phyloP scores from a whole-genome alignment of 805 yeast species.

The Ogataea sp. region DNA sequence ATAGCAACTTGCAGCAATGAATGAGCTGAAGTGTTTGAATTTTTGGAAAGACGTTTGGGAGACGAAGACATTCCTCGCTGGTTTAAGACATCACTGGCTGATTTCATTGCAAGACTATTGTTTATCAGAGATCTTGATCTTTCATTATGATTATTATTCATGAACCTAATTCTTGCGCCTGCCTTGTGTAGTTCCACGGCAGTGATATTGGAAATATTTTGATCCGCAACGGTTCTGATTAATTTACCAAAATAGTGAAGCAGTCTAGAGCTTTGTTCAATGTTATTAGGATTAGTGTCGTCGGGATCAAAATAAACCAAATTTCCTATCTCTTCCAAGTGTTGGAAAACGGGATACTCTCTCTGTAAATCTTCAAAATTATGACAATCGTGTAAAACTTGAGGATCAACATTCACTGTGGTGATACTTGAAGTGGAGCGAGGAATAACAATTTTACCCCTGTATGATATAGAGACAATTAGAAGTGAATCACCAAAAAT shows the following conservation, averaged over 20 bases:
- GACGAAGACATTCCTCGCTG: too few species aligned
- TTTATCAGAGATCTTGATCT: too few species aligned
- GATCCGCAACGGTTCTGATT: neutral
- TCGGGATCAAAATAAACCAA: neutral
- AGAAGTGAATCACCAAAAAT: neutral
- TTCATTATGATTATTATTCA: too few species aligned
- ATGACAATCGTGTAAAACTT: neutral
- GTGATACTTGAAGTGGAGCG: neutral
- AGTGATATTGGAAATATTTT: neutral
- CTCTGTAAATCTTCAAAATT: neutral
- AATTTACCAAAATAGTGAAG: neutral
- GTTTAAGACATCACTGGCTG: too few species aligned
- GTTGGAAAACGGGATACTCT: neutral
- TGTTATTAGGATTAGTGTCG: neutral
- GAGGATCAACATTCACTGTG: neutral
- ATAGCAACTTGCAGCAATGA: too few species aligned
- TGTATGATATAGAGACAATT: neutral
- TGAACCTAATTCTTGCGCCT: neutral
- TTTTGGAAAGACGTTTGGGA: too few species aligned
- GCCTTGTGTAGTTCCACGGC: neutral
- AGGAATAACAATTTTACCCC: neutral
- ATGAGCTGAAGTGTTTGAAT: too few species aligned
- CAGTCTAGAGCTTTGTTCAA: neutral
- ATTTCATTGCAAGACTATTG: too few species aligned
- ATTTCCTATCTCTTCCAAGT: neutral